Percentiles rank a stretch among this genome's conserved stretches.
Evolutionary conservation across 2,329 filamentous ascomycete species (phyloP).

Genomic region (Colletotrichum nymphaeae): DNA sequence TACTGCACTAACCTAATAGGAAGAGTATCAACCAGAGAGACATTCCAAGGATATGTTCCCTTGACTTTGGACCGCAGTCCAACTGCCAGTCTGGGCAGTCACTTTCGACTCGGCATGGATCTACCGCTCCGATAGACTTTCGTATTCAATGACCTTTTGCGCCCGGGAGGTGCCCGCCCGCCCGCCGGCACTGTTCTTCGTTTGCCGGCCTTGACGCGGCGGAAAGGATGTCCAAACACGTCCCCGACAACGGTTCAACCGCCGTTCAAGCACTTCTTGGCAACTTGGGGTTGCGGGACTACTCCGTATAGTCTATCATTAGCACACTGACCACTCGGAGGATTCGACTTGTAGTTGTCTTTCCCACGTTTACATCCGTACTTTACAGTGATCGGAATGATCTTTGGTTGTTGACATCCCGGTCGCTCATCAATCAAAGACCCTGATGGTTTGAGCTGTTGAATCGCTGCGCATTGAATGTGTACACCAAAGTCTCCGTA

Average conservation of each 20-base stretch:
- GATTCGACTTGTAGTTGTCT: neutral
- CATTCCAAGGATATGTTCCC: neutral
- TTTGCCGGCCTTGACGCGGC: neutral
- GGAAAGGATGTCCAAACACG: neutral
- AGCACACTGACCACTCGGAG: neutral
- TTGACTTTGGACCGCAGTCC: neutral
- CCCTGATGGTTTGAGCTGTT: neutral
- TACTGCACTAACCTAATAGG: neutral
- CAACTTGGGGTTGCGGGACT: neutral
- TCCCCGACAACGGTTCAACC: neutral
- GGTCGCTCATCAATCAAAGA: neutral
- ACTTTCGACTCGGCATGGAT: neutral
- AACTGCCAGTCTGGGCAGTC: neutral
- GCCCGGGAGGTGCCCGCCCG: neutral
- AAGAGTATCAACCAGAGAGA: neutral
- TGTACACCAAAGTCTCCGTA: neutral
- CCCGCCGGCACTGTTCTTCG: neutral
- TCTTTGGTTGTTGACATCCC: neutral
- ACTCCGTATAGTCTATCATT: neutral
- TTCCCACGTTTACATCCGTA: neutral
- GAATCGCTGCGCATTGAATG: neutral
- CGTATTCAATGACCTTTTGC: neutral
- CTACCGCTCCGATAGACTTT: neutral
- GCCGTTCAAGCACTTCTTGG: neutral
- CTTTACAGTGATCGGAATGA: too few relatives aligned